phyloP scores from a whole-genome alignment of 805 yeast genomes.

The Maudiozyma pseudohumilis region DNA sequence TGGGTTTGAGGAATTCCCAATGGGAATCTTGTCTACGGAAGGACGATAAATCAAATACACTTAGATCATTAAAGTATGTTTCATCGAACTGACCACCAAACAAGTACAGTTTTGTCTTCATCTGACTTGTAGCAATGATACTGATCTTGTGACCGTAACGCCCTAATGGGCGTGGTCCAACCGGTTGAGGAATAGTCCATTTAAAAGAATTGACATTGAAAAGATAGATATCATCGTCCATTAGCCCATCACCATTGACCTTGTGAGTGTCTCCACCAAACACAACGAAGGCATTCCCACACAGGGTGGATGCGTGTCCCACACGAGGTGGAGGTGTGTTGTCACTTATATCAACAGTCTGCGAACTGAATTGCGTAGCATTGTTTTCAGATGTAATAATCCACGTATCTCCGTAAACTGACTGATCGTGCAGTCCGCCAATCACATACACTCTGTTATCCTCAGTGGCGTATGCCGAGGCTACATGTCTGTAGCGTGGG shows the following conservation, averaged over 20 bases:
- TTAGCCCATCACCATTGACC: conserved; percentile 63
- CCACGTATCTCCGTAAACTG: conserved; percentile 96
- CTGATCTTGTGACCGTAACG: conserved; percentile 90
- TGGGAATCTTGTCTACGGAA: conserved; percentile 74
- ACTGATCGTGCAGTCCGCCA: conserved; percentile 91
- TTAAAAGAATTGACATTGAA: conserved; percentile 69
- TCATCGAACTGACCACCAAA: conserved; percentile 95
- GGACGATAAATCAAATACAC: conserved; percentile 76
- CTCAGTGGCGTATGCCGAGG: conserved; percentile 65
- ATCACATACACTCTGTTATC: conserved; percentile 75
- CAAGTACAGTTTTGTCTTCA: conserved; percentile 54
- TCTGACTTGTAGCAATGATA: conserved; percentile 55
- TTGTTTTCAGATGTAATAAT: conserved; percentile 42
- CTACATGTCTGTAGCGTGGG: conserved; percentile 90
- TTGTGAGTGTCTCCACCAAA: conserved; percentile 94
- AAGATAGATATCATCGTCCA: conserved; percentile 84
- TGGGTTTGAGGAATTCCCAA: conserved; percentile 67
- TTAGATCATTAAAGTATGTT: conserved; percentile 70
- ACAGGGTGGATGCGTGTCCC: conserved; percentile 84
- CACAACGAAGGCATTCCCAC: conserved; percentile 90
- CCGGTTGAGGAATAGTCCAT: conserved; percentile 72
- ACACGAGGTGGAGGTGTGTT: conserved; percentile 92
- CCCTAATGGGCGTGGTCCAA: conserved; percentile 74
- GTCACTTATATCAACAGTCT: conserved; percentile 58
- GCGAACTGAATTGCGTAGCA: conserved; percentile 33